Evolutionary conservation across 257 asterid genomes (phyloP).

Genomic region (Lavandula angustifolia): DNA sequence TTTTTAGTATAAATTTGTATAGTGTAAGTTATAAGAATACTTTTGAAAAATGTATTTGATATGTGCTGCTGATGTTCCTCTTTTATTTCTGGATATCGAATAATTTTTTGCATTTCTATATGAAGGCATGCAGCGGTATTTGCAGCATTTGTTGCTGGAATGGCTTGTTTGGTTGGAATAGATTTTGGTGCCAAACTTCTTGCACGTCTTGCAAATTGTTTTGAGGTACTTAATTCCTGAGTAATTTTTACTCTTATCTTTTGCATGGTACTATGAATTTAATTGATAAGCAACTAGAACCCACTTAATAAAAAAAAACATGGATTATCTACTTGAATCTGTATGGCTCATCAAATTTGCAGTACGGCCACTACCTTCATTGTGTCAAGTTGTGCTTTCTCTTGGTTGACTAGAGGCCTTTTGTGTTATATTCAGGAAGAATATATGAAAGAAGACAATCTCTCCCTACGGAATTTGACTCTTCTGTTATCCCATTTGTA

Average conservation of each 20-base stretch:
- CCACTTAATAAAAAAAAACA: conserved; percentile 8
- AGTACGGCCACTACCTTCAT: conserved; percentile 6
- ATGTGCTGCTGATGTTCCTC: neutral
- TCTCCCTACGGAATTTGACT: conserved; percentile 78
- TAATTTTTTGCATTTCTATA: conserved; percentile 26
- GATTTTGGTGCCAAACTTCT: conserved; percentile 96
- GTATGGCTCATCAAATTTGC: conserved; percentile 6
- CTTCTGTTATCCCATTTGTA: conserved; percentile 80
- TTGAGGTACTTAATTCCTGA: conserved; percentile 60
- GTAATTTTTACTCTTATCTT: conserved; percentile 11
- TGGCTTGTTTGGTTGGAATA: conserved; percentile 83
- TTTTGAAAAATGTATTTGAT: conserved; percentile 12
- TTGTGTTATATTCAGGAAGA: conserved; percentile 64
- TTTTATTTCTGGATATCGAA: conserved; percentile 11
- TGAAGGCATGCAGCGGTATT: conserved; percentile 89
- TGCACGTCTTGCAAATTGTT: conserved; percentile 71
- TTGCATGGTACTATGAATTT: conserved; percentile 8
- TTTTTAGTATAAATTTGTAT: conserved; percentile 2
- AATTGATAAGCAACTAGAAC: neutral
- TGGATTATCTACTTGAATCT: neutral
- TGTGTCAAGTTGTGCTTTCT: conserved; percentile 8
- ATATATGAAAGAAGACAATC: conserved; percentile 80
- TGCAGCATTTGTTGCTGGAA: conserved; percentile 93
- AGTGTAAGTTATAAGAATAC: conserved; percentile 5
- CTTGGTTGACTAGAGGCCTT: conserved; percentile 21